Evolutionary conservation across 371 early-diverging fungal species (phyloP), one percentile per base, ranked within the genome.

Genomic region (Mucor circinelloides): DNA sequence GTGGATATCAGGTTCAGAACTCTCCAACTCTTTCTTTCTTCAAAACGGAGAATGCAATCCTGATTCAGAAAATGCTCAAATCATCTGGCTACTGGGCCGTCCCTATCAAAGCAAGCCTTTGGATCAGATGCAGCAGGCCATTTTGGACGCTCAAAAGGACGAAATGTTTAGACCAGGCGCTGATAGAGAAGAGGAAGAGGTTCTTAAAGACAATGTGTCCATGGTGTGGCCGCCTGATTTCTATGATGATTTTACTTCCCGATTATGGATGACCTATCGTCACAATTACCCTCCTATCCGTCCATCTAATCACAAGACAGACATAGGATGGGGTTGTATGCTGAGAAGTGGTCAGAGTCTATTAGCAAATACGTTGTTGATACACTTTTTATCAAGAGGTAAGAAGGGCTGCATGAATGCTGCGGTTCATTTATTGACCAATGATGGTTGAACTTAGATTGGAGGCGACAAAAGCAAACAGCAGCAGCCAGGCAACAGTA

Each of bases 261-360:
- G 91, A 36, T 76, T 93, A 27, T 97, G 98, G 97, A 91, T 95
- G 81, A 97, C 97, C 5, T 98, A 98, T 75, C 86, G 98, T 58
- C 89, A 92, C 69, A 86, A 89, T 34, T 97, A 90, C 75, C 90
- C 94, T 28, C 89, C 93, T 3, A 94, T 97, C 60, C 79, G 88
- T 59, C 88, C 93, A n/a, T 88, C 92, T 23, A 81, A 78, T 31
- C 94, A 89, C 70, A 95, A 93, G 27, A 89, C 92, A 1, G 98
- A 94, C 64, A 88, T 90, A 42, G 97, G 97, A 2, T 97, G 97
- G 97, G 99, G 99, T 0, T 99, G 99, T 78, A 99, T 99, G 99
- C 79, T 99, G 46, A 79, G 99, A 30, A 93, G 94, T 38, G 97
- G 97, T 0, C 99, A 99, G 74, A 94, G 94, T 76, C 76, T 99